Base-by-base conservation (phyloP, 202 grass and related monocot genomes). In the Digitaria exilis region DNA sequence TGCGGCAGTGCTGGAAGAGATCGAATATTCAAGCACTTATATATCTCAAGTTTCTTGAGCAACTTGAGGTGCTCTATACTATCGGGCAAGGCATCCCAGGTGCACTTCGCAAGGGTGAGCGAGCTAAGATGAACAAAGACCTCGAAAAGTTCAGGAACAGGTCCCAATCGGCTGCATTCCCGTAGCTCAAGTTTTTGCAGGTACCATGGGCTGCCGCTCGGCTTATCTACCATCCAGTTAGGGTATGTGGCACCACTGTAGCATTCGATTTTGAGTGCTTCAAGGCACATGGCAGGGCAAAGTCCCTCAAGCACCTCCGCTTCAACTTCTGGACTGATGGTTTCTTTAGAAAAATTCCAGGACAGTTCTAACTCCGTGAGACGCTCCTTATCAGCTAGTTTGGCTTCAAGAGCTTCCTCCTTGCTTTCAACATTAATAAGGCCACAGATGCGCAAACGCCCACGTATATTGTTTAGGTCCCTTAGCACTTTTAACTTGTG, bases 401-500 rank as follows among this genome's bases (percentile, higher is more conserved):
- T 46, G 12, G 44, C 44, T 46, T 46, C 44, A 15, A 46, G 12
- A 46, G 44, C 44, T 14, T 46, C 44, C 44, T 46, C 44, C 44
- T 46, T 46, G 44, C 44, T 46, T 46, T 17, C 8, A 0, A 89
- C 86, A 78, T 86, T 79, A 30, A 86, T 42, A 9, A 94, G 79
- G 58, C 34, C 34, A 35, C 34, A 2, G 34, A 35, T 35, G 34
- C 4, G 34, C 34, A 35, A 35, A 35, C 4, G 34, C 34, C 34
- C 87, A 6, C 51, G 4, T 51, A 93, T 85, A n/a, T 80, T 80
- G 65, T 74, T 79, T 30, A 94, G 59, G 45, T 84, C n/a, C 69
- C 68, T 57, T 22, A 94, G 78, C 52, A 91, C 80, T 6, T 35
- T 35, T 35, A 35, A 35, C 34, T 35, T 35, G 34, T 35, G 34